phyloP scores from a whole-genome alignment of 768 basidiomycete genomes.

The Arthromyces matolae region DNA sequence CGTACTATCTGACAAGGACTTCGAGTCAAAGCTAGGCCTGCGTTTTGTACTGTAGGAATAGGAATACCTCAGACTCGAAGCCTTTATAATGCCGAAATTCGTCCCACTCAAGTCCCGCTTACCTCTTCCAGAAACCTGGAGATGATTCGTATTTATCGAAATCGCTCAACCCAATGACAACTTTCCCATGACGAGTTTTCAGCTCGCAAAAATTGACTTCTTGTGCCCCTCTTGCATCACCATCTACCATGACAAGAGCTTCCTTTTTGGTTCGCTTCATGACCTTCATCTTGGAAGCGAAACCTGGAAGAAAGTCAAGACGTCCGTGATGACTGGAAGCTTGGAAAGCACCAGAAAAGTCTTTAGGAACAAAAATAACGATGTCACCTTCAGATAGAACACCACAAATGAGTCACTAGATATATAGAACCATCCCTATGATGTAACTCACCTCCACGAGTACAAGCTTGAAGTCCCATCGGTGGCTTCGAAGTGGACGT shows the following conservation, averaged over 20 bases:
- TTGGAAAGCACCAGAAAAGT: conserved; percentile 28
- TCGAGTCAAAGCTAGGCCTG: no score
- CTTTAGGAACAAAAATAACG: conserved; percentile 23
- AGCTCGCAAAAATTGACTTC: conserved; percentile 39
- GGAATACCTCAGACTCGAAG: no score
- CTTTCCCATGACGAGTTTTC: conserved; percentile 31
- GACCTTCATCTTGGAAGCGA: conserved; percentile 23
- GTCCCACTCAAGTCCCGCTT: no score
- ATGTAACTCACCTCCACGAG: conserved; percentile 29
- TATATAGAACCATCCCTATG: not conserved
- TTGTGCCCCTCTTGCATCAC: conserved; percentile 15
- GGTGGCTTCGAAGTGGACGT: conserved; percentile 29
- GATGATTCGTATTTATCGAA: conserved; percentile 31
- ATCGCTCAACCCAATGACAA: conserved; percentile 42
- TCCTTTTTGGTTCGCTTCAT: conserved; percentile 30
- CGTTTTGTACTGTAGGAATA: no score
- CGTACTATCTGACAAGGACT: no score
- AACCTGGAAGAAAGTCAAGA: conserved; percentile 26
- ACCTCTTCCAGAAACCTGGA: conserved; percentile 38
- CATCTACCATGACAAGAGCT: conserved; percentile 35
- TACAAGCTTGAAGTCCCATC: conserved; percentile 34
- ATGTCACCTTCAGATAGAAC: conserved; percentile 20
- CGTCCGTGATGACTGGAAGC: conserved; percentile 21
- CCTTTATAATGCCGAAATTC: no score
- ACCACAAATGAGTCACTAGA: not conserved